phyloP scores from a whole-genome alignment of 2,329 filamentous ascomycete genomes.

The Phyllosticta citribraziliensis region DNA sequence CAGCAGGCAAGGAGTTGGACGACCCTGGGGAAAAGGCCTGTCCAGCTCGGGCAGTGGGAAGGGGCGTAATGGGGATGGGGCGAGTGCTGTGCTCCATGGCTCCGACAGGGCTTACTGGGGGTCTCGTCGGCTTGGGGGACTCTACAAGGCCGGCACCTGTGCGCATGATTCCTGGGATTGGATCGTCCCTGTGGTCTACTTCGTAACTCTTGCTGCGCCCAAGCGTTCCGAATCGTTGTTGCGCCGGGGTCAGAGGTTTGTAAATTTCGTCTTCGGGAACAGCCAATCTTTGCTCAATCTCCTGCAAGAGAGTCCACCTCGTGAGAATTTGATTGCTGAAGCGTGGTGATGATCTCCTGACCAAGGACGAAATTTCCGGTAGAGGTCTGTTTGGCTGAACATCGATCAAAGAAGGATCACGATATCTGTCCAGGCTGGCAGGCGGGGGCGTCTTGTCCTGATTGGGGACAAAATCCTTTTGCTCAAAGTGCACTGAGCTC shows the following conservation, averaged over 20 bases:
- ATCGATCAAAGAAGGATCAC: not conserved
- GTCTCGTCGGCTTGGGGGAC: slow-evolving; percentile 3
- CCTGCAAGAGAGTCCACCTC: slow-evolving; percentile 24
- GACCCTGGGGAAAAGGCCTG: slow-evolving; percentile 16
- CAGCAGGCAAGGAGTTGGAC: slow-evolving; percentile 14
- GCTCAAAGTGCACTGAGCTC: slow-evolving; percentile 3
- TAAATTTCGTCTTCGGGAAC: slow-evolving; percentile 12
- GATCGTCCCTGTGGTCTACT: not conserved
- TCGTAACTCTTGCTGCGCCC: slow-evolving; percentile 24
- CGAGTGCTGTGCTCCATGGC: not conserved
- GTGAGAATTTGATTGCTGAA: slow-evolving; percentile 16
- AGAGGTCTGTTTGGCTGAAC: not conserved
- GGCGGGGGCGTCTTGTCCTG: slow-evolving; percentile 1
- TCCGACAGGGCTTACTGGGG: not conserved
- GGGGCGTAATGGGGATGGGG: not conserved
- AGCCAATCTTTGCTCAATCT: slow-evolving; percentile 21
- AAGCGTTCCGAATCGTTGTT: slow-evolving; percentile 19
- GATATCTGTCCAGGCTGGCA: slow-evolving; percentile 3
- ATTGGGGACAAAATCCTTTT: not conserved
- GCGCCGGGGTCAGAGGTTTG: slow-evolving; percentile 19
- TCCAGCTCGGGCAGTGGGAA: not conserved
- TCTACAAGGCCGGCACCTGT: not conserved
- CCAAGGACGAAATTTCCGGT: not conserved
- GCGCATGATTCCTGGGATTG: not conserved
- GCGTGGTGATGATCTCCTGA: not conserved